These are phyloP conservation scores for Beta corolliflora DNA, from an alignment of 179 eudicot species.

Conservation along the genomic window DNA sequence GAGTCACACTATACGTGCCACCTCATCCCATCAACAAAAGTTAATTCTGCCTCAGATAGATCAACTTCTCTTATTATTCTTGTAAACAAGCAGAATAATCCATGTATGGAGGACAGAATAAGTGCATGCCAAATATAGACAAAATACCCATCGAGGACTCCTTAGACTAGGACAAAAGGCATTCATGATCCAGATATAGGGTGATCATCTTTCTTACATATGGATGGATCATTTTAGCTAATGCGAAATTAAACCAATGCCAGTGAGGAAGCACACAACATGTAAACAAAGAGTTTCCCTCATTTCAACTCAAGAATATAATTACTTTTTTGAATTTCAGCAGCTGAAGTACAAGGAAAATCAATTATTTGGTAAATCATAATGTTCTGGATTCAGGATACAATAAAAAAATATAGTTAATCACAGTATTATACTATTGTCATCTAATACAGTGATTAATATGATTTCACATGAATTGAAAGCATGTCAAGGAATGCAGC, in stretches of 20 bases:
- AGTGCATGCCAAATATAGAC: neutral
- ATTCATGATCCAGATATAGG: neutral
- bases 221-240: neutral
- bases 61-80: neutral
- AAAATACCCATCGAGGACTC: neutral
- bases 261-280: too few species aligned
- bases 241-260: too few species aligned
- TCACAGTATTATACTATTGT: neutral
- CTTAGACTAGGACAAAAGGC: neutral
- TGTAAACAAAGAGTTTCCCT: too few species aligned
- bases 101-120: neutral
- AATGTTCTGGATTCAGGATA: too few species aligned
- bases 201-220: neutral
- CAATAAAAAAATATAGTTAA: too few species aligned
- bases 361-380: too few species aligned
- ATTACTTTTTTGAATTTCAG: too few species aligned
- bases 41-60: neutral
- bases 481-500: neutral
- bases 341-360: too few species aligned
- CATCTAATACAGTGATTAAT: neutral
- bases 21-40: neutral
- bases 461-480: neutral
- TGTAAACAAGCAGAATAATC: neutral
- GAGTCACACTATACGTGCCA: neutral
- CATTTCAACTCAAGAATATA: too few species aligned